A percentile compares a stretch with the other conserved stretches of the same genome.
These are phyloP conservation scores for Styphnolobium japonicum DNA, from an alignment of 306 rosid genomes.

Conservation along the genomic window DNA sequence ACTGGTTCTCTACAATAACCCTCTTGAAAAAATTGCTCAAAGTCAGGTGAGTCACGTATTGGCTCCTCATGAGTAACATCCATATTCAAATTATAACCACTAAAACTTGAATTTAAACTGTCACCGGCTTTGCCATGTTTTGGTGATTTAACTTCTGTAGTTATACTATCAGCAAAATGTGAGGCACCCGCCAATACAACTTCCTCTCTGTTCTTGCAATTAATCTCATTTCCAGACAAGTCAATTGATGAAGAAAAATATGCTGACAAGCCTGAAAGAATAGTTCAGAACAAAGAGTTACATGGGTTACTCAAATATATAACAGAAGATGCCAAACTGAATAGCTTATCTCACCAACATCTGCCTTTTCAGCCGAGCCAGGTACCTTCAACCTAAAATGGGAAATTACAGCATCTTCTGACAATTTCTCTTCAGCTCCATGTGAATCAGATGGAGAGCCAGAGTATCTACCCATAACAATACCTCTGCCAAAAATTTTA, in stretches of 20 bases:
- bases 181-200: slow-evolving; percentile 38
- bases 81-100: slow-evolving; percentile 63
- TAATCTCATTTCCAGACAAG: slow-evolving; percentile 38
- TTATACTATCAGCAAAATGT: slow-evolving; percentile 42
- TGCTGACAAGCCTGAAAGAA: slow-evolving; percentile 33
- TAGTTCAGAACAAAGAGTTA: slow-evolving; percentile 10
- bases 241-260: slow-evolving; percentile 33
- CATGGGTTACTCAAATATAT: slow-evolving; percentile 14
- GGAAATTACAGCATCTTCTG: slow-evolving; percentile 43
- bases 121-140: slow-evolving; percentile 44
- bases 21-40: slow-evolving; percentile 68
- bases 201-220: slow-evolving; percentile 41
- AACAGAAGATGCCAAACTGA: slow-evolving; percentile 19
- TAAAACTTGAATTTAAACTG: slow-evolving; percentile 58
- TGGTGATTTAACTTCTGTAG: slow-evolving; percentile 45
- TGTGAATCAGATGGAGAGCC: slow-evolving; percentile 67
- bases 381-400: slow-evolving; percentile 47
- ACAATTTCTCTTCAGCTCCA: slow-evolving; percentile 52
- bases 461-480: slow-evolving; percentile 46
- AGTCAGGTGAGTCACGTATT: slow-evolving; percentile 59
- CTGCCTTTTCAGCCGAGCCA: slow-evolving; percentile 47
- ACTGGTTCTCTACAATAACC: slow-evolving; percentile 70
- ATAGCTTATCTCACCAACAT: slow-evolving; percentile 48
- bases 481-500: slow-evolving; percentile 48
- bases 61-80: slow-evolving; percentile 57